Percentiles rank a stretch among this genome's conserved stretches.
Evolutionary conservation across 352 stramenopile genomes (phyloP).

Genomic region (Pythium aristosporum): DNA sequence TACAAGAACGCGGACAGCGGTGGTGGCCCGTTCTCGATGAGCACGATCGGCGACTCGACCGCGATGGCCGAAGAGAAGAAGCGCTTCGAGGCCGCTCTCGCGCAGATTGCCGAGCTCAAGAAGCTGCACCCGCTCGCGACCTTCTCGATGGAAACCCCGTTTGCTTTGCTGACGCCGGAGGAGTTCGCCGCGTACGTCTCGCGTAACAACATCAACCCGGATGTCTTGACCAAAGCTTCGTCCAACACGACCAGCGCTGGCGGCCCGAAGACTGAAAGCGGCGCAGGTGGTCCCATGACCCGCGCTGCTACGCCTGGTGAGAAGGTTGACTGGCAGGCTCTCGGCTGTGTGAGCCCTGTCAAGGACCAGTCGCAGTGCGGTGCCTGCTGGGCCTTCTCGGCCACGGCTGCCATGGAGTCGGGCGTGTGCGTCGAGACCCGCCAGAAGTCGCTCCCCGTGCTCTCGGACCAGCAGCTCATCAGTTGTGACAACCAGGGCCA

Average conservation of each 20-base stretch:
- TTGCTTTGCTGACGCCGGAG: constrained; percentile 52
- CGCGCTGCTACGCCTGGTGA: constrained; percentile 39
- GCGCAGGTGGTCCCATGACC: constrained; percentile 36
- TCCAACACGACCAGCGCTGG: constrained; percentile 11
- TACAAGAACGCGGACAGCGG: constrained; percentile 21
- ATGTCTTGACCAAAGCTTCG: constrained; percentile 10
- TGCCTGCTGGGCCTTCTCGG: constrained; percentile 62
- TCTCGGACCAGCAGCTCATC: constrained; percentile 72
- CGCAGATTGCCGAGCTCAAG: constrained; percentile 40
- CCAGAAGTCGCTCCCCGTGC: constrained; percentile 32
- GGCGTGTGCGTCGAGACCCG: constrained; percentile 43
- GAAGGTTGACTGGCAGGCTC: constrained; percentile 66
- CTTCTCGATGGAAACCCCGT: constrained; percentile 62
- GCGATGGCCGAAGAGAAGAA: constrained; percentile 39
- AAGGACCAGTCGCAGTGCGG: constrained; percentile 56
- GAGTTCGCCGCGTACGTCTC: constrained; percentile 63
- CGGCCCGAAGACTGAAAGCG: not conserved
- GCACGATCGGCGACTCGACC: constrained; percentile 12
- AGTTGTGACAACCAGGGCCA: constrained; percentile 54
- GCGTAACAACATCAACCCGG: constrained; percentile 35
- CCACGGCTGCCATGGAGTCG: constrained; percentile 56
- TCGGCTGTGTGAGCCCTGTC: constrained; percentile 71
- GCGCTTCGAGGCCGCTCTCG: constrained; percentile 45
- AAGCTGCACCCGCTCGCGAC: constrained; percentile 46
- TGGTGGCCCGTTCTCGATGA: constrained; percentile 33